These are phyloP conservation scores for Colletotrichum coccodes DNA, from an alignment of 2,329 filamentous ascomycete species.

Conservation along the genomic window DNA sequence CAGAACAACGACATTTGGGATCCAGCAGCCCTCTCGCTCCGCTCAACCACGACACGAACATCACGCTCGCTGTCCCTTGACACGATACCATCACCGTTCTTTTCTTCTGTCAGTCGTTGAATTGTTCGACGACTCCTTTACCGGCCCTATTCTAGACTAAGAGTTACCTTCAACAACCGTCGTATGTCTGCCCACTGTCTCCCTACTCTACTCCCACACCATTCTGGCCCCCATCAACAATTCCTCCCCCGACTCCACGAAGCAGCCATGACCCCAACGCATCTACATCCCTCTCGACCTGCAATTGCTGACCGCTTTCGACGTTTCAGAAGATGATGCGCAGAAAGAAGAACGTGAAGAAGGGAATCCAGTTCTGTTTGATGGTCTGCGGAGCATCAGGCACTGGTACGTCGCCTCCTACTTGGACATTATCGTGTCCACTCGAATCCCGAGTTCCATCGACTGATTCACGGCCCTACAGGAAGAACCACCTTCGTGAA, in stretches of 20 bases:
- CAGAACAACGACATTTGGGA: constrained; percentile 32
- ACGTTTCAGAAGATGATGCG: constrained; percentile 86
- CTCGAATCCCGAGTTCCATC: background rate
- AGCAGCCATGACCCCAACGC: constrained; percentile 24
- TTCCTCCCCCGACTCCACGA: constrained; percentile 21
- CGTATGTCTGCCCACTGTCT: constrained; percentile 28
- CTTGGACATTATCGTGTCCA: constrained; percentile 14
- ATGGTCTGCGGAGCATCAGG: constrained; percentile 99
- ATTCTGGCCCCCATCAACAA: constrained; percentile 12
- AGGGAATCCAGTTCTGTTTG: constrained; percentile 99
- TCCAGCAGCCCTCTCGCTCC: constrained; percentile 31
- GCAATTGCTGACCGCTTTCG: constrained; percentile 39
- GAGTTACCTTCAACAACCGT: constrained; percentile 18
- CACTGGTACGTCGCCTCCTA: constrained; percentile 76
- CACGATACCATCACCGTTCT: constrained; percentile 16
- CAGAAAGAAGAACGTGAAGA: constrained; percentile 99
- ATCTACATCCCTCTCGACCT: constrained; percentile 21
- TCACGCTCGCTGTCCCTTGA: constrained; percentile 24
- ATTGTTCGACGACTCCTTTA: constrained; percentile 13
- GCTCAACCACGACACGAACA: constrained; percentile 27
- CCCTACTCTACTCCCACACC: background rate
- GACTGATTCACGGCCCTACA: constrained; percentile 48
- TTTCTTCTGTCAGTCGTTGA: constrained; percentile 22
- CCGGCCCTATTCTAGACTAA: constrained; percentile 18
- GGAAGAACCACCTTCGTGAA: constrained; percentile 99